These are phyloP conservation scores for Chlorella sp. DNA, from an alignment of 139 green algal genomes.

Conservation along the genomic window DNA sequence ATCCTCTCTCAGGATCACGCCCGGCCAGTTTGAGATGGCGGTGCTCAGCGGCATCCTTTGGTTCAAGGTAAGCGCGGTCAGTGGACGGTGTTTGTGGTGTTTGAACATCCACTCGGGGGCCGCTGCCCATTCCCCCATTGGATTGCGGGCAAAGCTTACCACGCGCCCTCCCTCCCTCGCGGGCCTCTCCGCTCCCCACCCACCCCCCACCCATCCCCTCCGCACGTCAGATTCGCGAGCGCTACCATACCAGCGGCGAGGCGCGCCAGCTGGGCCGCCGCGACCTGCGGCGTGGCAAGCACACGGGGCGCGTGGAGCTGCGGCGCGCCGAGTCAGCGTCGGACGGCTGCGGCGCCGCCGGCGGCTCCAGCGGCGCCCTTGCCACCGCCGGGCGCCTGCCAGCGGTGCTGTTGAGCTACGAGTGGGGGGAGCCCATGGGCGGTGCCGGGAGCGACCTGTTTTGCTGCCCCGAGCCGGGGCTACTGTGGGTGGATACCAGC, in stretches of 20 bases:
- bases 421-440: background rate
- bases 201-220: too few relatives aligned
- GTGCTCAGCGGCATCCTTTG: constrained; percentile 36
- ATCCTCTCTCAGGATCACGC: too few relatives aligned
- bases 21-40: constrained; percentile 9
- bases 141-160: background rate
- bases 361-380: too few relatives aligned
- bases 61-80: constrained; percentile 33
- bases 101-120: background rate
- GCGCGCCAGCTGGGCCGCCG: background rate
- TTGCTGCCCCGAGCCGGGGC: background rate
- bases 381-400: background rate
- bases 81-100: background rate
- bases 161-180: too few relatives aligned
- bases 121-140: background rate
- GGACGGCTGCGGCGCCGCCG: background rate
- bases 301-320: constrained; percentile 6
- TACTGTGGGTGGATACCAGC: constrained; percentile 16
- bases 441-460: constrained; percentile 11
- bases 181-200: too few relatives aligned
- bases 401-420: background rate
- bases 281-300: constrained; percentile 18
- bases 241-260: background rate
- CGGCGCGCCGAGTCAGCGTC: too few relatives aligned
- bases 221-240: too few relatives aligned